Evolutionary conservation across 257 asterid genomes (phyloP).

Genomic region (Nicotiana tomentosiformis): DNA sequence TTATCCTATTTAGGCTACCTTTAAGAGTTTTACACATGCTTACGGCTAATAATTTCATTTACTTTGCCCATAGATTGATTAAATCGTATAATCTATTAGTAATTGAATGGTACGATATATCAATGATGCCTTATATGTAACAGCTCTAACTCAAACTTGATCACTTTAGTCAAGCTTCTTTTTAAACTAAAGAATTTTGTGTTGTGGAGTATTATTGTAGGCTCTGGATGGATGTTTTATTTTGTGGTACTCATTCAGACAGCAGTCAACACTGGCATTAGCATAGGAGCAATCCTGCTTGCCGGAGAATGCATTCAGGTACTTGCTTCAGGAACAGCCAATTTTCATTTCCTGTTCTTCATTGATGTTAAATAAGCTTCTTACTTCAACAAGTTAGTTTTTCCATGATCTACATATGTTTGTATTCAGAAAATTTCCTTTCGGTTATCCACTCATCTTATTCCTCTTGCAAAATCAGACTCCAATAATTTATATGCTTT

Average conservation of each 20-base stretch:
- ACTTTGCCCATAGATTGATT: not conserved
- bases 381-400: not conserved
- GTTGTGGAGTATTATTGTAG: conserved; percentile 23
- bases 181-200: not conserved
- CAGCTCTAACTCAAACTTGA: not conserved
- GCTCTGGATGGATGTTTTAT: conserved; percentile 93
- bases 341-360: not conserved
- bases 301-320: conserved; percentile 97
- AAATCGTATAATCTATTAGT: not conserved
- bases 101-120: not conserved
- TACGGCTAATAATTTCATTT: not conserved
- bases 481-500: not conserved
- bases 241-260: conserved; percentile 87
- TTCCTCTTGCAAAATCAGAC: not conserved
- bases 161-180: not conserved
- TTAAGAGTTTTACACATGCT: not conserved
- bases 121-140: not conserved
- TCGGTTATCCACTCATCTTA: not conserved
- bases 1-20: not conserved
- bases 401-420: not conserved
- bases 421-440: not conserved
- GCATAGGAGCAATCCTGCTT: conserved; percentile 76
- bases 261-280: conserved; percentile 79
- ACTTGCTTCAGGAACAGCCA: not conserved
- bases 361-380: not conserved